Evolutionary conservation across 345 rosid species (phyloP).

Genomic region (Citrus reticulata): DNA sequence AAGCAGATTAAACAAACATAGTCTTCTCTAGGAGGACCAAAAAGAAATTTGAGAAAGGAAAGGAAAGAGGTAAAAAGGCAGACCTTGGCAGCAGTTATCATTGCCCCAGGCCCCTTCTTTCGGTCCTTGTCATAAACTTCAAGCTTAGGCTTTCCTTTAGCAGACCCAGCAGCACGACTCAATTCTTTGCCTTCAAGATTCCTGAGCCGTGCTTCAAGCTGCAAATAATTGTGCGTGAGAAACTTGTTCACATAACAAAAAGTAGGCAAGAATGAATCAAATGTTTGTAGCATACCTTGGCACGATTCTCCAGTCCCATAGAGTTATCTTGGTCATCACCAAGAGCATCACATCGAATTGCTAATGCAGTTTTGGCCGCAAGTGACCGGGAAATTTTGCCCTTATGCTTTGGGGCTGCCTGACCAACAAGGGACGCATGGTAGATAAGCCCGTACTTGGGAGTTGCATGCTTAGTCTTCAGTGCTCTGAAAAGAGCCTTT

Average conservation of each 20-base stretch:
- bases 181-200: conserved; percentile 75
- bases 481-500: conserved; percentile 89
- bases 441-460: conserved; percentile 86
- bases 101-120: conserved; percentile 65
- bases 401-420: conserved; percentile 80
- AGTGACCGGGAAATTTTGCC: conserved; percentile 88
- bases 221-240: neutral
- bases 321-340: conserved; percentile 76
- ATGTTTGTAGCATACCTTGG: conserved; percentile 41
- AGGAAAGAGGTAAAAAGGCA: neutral
- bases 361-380: conserved; percentile 78
- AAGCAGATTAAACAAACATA: neutral
- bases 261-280: neutral
- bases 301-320: conserved; percentile 78
- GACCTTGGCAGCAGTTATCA: conserved; percentile 87
- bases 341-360: conserved; percentile 85
- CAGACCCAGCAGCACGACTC: conserved; percentile 76
- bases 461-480: conserved; percentile 90
- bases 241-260: neutral
- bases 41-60: neutral
- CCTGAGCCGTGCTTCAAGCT: conserved; percentile 88
- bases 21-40: neutral
- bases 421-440: conserved; percentile 91
- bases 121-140: conserved; percentile 81
- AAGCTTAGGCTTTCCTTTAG: conserved; percentile 87